Conservation (phyloP, 1,284 basidiomycete species). For the Ceratobasidium sp. region DNA sequence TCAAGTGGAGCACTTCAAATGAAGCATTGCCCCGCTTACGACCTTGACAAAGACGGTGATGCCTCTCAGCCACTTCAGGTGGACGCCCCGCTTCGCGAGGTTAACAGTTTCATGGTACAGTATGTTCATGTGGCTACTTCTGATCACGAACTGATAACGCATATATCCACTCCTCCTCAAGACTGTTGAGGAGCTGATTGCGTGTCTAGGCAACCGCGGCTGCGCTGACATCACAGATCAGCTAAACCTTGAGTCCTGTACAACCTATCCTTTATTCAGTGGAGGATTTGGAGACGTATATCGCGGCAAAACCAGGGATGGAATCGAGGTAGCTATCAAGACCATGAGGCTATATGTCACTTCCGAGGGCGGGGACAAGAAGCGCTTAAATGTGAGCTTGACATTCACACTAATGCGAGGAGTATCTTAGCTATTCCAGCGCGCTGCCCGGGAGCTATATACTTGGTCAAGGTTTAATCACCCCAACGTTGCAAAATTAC, state of each 20-base stretch:
- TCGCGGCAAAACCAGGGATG: background rate
- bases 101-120: too few species aligned
- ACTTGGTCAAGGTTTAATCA: constrained; percentile 26
- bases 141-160: too few species aligned
- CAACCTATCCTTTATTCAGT: background rate
- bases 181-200: background rate
- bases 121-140: too few species aligned
- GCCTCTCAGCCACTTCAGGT: too few species aligned
- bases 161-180: background rate
- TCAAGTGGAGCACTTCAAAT: too few species aligned
- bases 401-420: too few species aligned
- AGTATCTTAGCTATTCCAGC: background rate
- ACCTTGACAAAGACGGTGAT: too few species aligned
- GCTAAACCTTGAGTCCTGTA: background rate
- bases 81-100: too few species aligned
- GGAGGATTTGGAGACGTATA: constrained; percentile 27
- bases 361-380: background rate
- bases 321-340: constrained; percentile 15
- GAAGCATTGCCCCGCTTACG: too few species aligned
- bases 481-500: background rate
- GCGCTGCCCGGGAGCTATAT: constrained; percentile 27
- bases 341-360: background rate
- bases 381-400: constrained; percentile 7
- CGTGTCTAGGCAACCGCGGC: background rate
- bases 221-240: background rate